Base-by-base conservation (phyloP, 176 grass and related monocot genomes). In the Carex cristatella region DNA sequence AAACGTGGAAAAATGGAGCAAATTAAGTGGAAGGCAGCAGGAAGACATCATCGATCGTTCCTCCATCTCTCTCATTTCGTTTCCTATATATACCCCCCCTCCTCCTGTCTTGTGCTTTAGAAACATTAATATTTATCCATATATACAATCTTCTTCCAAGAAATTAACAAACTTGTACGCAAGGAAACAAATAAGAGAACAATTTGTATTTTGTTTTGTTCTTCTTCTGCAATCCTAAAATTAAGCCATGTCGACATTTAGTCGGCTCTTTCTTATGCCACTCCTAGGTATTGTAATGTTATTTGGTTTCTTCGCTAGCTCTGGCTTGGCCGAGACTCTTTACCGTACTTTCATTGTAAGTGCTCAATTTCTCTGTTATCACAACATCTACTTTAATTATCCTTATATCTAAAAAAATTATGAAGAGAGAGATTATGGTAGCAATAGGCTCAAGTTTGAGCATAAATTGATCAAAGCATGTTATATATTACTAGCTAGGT, bases 331-430 rank as follows among this genome's bases (percentile, higher is more conserved):
- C 11, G 49, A 70, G 51, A 74, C 58, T 82, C 53, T 64, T 74
- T 38, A 75, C 16, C 37, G 12, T 61, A 82, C 78, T 66, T 87
- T 87, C 11, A 42, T 87, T 42, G 85, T 87, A 75, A 87, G 85
- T 87, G 37, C 49, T 65, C 57, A 44, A 73, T 4, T 51, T 23
- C 44, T 44, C 33, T 71, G 7, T 46, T 71, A 18, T 3, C 67
- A 42, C 37, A 70, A 9, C 33, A 38, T 62, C 18, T 19, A 42
- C 5, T 70, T 46, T 10, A 42, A n/a, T 46, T 71, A 71, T 16
- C 68, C 38, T 42, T 30, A 30, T 65, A 42, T 51, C 48, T 51
- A 51, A 18, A 69, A 69, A 0, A 40, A 69, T 7, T 68, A 38
- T 63, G 61, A 61, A 19, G 59, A 61, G 16, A 51, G 10, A 51